Conservation (phyloP, 306 rosid species). For the Sphenostylis stenocarpa region DNA sequence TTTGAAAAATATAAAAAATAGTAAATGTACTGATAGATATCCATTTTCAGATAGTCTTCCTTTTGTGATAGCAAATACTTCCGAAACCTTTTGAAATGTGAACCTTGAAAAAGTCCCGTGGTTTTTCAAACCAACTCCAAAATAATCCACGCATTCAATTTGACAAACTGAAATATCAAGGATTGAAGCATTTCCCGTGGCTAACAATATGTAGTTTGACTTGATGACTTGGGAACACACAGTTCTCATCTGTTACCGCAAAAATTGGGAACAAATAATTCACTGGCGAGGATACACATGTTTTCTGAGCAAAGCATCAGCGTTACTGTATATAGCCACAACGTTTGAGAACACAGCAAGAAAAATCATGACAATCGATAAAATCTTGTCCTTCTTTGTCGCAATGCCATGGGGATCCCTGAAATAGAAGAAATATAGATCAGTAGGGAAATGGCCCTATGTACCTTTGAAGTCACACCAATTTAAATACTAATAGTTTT, state of each 20-base stretch:
- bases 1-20: no score
- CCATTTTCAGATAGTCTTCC: no score
- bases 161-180: not conserved
- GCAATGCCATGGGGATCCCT: conserved; percentile 78
- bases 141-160: conserved; percentile 5
- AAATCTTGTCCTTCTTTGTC: conserved; percentile 70
- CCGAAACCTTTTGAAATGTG: not conserved
- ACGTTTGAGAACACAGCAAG: conserved; percentile 67
- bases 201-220: conserved; percentile 11
- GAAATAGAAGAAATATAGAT: conserved; percentile 20
- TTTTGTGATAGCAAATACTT: no score
- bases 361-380: conserved; percentile 67
- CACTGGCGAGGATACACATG: conserved; percentile 21
- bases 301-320: conserved; percentile 36
- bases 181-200: not conserved
- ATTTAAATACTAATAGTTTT: not conserved
- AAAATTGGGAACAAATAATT: not conserved
- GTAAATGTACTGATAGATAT: no score
- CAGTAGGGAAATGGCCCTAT: not conserved
- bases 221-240: not conserved
- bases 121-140: not conserved
- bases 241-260: not conserved
- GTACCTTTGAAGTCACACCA: not conserved
- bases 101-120: not conserved
- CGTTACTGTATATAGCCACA: conserved; percentile 63